A percentile compares a stretch with the other conserved stretches of the same genome.
These are phyloP conservation scores for Proliferodiscus dingleyae DNA, from an alignment of 2,329 filamentous ascomycete genomes.

Conservation along the genomic window DNA sequence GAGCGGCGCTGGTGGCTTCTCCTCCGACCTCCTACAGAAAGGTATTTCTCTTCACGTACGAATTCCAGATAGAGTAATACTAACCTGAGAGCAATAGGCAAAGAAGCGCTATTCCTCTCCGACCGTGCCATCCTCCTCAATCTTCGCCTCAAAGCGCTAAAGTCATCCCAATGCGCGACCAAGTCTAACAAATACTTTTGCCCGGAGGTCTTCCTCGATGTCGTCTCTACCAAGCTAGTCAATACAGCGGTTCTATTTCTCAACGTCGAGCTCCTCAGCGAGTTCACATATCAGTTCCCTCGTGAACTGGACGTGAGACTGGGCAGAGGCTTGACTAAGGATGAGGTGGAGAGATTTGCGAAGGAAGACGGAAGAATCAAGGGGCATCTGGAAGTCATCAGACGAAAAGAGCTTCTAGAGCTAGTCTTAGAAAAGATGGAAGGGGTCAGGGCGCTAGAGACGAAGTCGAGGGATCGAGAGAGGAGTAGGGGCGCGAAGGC, in stretches of 20 bases:
- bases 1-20: constrained; percentile 90
- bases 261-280: constrained; percentile 91
- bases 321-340: constrained; percentile 70
- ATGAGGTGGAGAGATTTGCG: constrained; percentile 84
- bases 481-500: constrained; percentile 22
- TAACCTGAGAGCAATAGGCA: constrained; percentile 50
- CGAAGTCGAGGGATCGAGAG: constrained; percentile 34
- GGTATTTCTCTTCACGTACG: constrained; percentile 47
- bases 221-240: constrained; percentile 90
- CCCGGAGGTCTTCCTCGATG: constrained; percentile 95
- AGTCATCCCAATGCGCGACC: constrained; percentile 81
- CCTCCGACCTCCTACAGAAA: constrained; percentile 74
- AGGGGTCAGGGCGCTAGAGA: constrained; percentile 72
- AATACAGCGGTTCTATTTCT: constrained; percentile 94
- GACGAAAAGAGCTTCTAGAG: constrained; percentile 87
- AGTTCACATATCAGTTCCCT: constrained; percentile 98
- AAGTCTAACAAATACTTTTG: constrained; percentile 93
- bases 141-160: constrained; percentile 82
- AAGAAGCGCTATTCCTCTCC: constrained; percentile 89
- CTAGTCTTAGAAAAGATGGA: constrained; percentile 96
- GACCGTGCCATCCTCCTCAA: constrained; percentile 87
- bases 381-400: constrained; percentile 85
- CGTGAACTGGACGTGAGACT: constrained; percentile 84
- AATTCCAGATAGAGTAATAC: background rate
- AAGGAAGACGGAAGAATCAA: constrained; percentile 88